Conservation (phyloP, 73 alveolate species). For the Symbiodinium natans region DNA sequence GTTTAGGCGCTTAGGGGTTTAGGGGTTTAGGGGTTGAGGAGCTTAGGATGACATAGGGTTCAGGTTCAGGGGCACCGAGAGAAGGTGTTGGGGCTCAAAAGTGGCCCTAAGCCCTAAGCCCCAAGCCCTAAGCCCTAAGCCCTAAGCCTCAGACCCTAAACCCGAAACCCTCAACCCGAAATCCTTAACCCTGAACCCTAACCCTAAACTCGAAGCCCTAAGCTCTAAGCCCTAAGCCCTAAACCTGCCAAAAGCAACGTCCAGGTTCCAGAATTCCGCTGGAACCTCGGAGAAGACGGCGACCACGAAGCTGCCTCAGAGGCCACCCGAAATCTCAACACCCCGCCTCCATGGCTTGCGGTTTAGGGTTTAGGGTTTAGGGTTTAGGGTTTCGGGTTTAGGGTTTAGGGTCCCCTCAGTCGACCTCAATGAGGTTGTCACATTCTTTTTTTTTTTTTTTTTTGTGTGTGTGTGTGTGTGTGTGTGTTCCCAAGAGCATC, state of each 20-base stretch:
- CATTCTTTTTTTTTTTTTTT: too few relatives aligned
- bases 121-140: too few relatives aligned
- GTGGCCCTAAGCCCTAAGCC: too few relatives aligned
- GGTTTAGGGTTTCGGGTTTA: background rate
- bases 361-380: background rate
- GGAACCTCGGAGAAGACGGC: background rate
- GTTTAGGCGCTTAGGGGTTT: too few relatives aligned
- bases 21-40: too few relatives aligned
- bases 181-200: background rate
- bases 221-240: background rate
- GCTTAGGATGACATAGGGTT: too few relatives aligned
- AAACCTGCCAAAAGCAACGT: background rate
- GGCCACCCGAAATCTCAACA: background rate
- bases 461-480: too few relatives aligned
- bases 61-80: too few relatives aligned
- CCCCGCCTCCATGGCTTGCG: background rate
- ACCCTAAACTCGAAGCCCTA: background rate
- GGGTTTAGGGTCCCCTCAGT: conserved; percentile 1
- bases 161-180: background rate
- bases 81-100: too few relatives aligned
- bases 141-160: background rate
- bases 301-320: conserved; percentile 4
- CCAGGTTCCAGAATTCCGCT: background rate
- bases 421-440: too few relatives aligned
- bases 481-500: too few relatives aligned